A percentile compares a stretch with the other conserved stretches of the same genome.
Evolutionary conservation across 768 basidiomycete genomes (phyloP).

Genomic region (Trametes meyenii): DNA sequence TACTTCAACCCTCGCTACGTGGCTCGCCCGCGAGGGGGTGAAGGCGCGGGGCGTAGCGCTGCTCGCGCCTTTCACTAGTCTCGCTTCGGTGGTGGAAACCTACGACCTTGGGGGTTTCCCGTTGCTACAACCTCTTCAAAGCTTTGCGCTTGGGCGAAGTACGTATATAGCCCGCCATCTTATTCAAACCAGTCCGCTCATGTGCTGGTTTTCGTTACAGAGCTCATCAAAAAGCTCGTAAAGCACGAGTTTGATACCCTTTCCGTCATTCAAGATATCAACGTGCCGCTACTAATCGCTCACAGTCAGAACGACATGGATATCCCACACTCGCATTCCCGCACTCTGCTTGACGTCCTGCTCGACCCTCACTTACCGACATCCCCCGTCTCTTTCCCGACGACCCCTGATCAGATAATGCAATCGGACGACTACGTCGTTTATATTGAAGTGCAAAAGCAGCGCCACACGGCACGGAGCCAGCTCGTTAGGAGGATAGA

Average conservation of each 20-base stretch:
- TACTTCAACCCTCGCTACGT: slow-evolving; percentile 43
- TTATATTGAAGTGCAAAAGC: slow-evolving; percentile 42
- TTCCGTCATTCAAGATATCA: slow-evolving; percentile 58
- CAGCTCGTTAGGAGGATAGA: slow-evolving; percentile 48
- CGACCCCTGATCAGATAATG: slow-evolving; percentile 33
- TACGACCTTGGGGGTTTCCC: slow-evolving; percentile 73
- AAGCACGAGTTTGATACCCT: slow-evolving; percentile 66
- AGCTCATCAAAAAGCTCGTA: slow-evolving; percentile 55
- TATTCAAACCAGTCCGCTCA: not conserved
- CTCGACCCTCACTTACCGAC: slow-evolving; percentile 64
- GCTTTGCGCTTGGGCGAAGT: slow-evolving; percentile 66
- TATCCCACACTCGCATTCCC: slow-evolving; percentile 72
- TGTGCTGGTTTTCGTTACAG: slow-evolving; percentile 35
- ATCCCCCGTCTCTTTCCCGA: slow-evolving; percentile 40
- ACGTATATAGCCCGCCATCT: slow-evolving; percentile 34
- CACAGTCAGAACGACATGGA: slow-evolving; percentile 78
- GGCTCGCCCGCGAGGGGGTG: slow-evolving; percentile 44
- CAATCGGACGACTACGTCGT: slow-evolving; percentile 47
- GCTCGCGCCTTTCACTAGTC: slow-evolving; percentile 43
- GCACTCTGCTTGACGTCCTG: slow-evolving; percentile 66
- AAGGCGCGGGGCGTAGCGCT: slow-evolving; percentile 44
- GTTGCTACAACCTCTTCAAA: slow-evolving; percentile 67
- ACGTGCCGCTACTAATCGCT: slow-evolving; percentile 67
- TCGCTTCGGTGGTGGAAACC: slow-evolving; percentile 57
- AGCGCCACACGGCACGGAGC: slow-evolving; percentile 45